Evolutionary conservation across 495 filamentous ascomycete species (phyloP), one percentile per base, ranked within the genome.

Genomic region (Apiosordaria backusii): DNA sequence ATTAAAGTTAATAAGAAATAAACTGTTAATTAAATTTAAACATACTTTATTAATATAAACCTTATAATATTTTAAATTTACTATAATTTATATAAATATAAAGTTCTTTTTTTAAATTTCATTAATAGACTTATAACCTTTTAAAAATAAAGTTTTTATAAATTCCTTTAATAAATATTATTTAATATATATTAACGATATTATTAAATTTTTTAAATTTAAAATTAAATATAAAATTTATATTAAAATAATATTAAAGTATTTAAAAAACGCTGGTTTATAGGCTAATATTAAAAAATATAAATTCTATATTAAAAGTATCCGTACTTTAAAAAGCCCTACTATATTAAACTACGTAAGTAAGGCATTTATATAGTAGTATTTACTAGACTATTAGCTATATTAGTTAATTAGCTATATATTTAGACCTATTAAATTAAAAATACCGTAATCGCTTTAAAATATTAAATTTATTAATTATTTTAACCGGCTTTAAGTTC

Each of bases 1-100:
- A 86, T 71, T 0, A 84, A 84, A 66, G 54, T 86, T 0, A 76
- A 86, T 59, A 63, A 60, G 4, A 55, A 27, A 24, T 24, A 26
- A 0, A 69, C 69, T 3, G 73, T 70, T n/a, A n/a, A 68, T 53
- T 68, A 52, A 21, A 67, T 67, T 50, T 29, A 74, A 0, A 77
- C 82, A 0, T 24, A 62, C 9, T 50, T 69, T 50, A 69, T 67
- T 0, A 55, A 76, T 13, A 71, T 78, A 22, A 63, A 76, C 13
- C 60, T 75, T 4, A 82, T 67, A 3, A 70, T 68, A 0, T 81
- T 82, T 29, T 15, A 64, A 0, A 80, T 67, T 0, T 18, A 66
- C 18, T 78, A 71, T 35, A 60, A 71, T 1, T 25, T 50, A 0
- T 82, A 35, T 67, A 80, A 61, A 79, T 73, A 57, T 25, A 63